Conservation (phyloP, 164 flowering plant species). For the Nelumbo lutea region DNA sequence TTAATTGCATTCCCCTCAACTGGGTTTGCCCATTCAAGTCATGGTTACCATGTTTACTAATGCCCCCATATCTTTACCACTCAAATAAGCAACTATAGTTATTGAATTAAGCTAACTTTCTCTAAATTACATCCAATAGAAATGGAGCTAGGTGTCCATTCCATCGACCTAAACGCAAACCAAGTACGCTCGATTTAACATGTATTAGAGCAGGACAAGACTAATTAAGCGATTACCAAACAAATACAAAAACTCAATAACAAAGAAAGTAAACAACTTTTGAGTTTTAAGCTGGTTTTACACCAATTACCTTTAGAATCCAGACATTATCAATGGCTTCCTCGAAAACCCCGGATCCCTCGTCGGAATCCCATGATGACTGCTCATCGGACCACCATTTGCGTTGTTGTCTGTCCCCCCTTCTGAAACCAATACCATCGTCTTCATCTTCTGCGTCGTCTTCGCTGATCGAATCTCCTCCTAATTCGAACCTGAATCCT, state of each 20-base stretch:
- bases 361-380: constrained; percentile 10
- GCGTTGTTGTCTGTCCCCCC: constrained; percentile 8
- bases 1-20: too few species aligned
- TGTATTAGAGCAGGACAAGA: too few species aligned
- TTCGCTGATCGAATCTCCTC: constrained; percentile 5
- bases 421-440: constrained; percentile 15
- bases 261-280: not conserved
- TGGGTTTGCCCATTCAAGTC: too few species aligned
- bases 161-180: too few species aligned
- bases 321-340: constrained; percentile 40
- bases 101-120: too few species aligned
- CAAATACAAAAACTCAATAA: not conserved
- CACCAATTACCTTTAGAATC: constrained; percentile 45
- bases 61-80: too few species aligned
- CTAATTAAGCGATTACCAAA: too few species aligned
- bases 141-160: too few species aligned
- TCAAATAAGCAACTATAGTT: too few species aligned
- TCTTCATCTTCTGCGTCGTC: constrained; percentile 20
- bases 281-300: not conserved
- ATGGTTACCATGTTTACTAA: too few species aligned
- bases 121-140: too few species aligned
- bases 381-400: constrained; percentile 27
- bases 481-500: constrained; percentile 9
- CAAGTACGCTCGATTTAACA: too few species aligned
- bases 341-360: constrained; percentile 25